Evolutionary conservation across 2,329 filamentous ascomycete genomes (phyloP), one percentile per base, ranked within the genome.

Genomic region (Tolypocladium paradoxum): DNA sequence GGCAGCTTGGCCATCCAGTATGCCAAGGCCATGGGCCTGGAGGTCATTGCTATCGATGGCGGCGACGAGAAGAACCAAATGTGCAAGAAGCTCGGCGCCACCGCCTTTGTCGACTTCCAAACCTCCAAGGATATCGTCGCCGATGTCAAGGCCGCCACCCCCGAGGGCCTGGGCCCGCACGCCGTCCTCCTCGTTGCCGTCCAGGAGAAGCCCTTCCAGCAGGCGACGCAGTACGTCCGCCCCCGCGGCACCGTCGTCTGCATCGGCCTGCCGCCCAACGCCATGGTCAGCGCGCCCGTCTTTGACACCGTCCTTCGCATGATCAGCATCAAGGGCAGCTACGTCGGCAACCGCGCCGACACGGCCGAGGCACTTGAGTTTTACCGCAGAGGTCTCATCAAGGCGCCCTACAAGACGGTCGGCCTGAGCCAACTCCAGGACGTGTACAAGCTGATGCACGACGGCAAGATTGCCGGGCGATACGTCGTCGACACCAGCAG

Each of bases 281-380:
- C 91, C 2, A 87, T 78, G 70, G 79, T 96, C 58, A 81, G 81
- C 61, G 90, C 91, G 1, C 88, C 90, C 38, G 90, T 96, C 53
- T 96, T 96, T 68, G 85, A 91, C 66, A 89, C 87, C 8, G 92
- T 96, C 57, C 78, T 92, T 65, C 75, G 85, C 73, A 96, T 96
- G 90, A 84, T 96, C 74, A 84, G 73, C 63, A 96, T 97, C 77
- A 88, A 88, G 76, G 91, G 91, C 56, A 90, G 84, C 62, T 96
- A 96, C 68, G 92, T 97, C 60, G 92, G 92, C 54, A 96, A 95
- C 76, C 82, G 92, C 60, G 84, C 87, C 67, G 92, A 97, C 68
- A 86, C 84, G 1, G 81, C 84, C 51, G 92, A 97, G 76, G 91
- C 92, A 3, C 77, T 97, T 57, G 91, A 96, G 60, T 96, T 96